These are phyloP conservation scores for Torulaspora microellipsoides DNA, from an alignment of 805 yeast species.

Conservation along the genomic window DNA sequence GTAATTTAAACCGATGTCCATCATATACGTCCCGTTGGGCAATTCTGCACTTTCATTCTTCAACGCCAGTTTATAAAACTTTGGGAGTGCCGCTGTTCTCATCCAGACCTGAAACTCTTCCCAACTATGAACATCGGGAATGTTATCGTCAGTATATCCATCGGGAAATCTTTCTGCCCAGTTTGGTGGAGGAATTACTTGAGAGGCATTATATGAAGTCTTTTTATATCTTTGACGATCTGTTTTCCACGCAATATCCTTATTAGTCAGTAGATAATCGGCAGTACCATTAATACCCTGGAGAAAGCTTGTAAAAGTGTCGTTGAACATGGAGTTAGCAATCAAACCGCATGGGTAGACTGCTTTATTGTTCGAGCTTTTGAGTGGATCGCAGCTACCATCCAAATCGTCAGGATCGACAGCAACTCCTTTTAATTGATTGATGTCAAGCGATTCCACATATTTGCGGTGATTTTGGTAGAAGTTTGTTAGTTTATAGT, in stretches of 20 bases:
- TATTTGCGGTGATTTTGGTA: constrained; percentile 94
- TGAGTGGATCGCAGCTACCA: constrained; percentile 37
- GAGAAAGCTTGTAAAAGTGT: constrained; percentile 56
- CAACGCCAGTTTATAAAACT: constrained; percentile 77
- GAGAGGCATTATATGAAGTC: constrained; percentile 53
- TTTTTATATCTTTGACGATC: constrained; percentile 61
- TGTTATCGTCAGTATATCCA: constrained; percentile 64
- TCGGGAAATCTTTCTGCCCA: constrained; percentile 68
- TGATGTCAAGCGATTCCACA: constrained; percentile 76
- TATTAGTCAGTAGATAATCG: constrained; percentile 41
- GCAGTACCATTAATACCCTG: constrained; percentile 32
- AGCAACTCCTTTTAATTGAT: constrained; percentile 76
- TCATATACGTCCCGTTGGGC: constrained; percentile 61
- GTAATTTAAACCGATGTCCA: constrained; percentile 69
- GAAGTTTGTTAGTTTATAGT: constrained; percentile 84
- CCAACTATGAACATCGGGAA: constrained; percentile 68
- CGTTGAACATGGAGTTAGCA: constrained; percentile 77
- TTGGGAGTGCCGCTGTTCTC: constrained; percentile 90
- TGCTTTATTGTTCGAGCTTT: constrained; percentile 36
- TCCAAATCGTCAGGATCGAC: constrained; percentile 48
- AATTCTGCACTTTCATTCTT: constrained; percentile 60
- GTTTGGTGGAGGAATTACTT: constrained; percentile 79
- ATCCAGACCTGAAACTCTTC: constrained; percentile 79
- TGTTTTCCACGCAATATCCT: constrained; percentile 68
- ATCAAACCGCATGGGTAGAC: constrained; percentile 81